Evolutionary conservation across 1,139 yeast species (phyloP).

Genomic region (Debaryomyces nepalensis): DNA sequence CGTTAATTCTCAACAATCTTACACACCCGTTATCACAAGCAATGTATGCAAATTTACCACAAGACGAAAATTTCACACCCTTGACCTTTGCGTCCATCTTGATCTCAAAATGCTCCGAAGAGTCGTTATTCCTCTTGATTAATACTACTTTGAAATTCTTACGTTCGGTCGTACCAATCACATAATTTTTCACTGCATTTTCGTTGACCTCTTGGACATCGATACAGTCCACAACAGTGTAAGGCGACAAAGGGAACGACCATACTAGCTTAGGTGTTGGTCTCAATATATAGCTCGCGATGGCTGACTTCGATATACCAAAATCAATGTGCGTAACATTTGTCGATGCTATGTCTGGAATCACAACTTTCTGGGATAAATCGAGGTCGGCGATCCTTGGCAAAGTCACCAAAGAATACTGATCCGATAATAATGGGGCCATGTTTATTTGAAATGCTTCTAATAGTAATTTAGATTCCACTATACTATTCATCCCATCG

Average conservation of each 20-base stretch:
- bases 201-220: slow-evolving; percentile 35
- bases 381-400: slow-evolving; percentile 46
- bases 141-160: slow-evolving; percentile 46
- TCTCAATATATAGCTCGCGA: slow-evolving; percentile 70
- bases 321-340: slow-evolving; percentile 48
- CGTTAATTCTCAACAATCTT: slow-evolving; percentile 32
- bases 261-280: slow-evolving; percentile 83
- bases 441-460: slow-evolving; percentile 3
- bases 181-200: slow-evolving; percentile 29
- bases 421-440: slow-evolving; percentile 36
- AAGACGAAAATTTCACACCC: slow-evolving; percentile 39
- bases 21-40: slow-evolving; percentile 50
- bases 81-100: slow-evolving; percentile 29
- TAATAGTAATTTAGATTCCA: neutral
- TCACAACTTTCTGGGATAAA: slow-evolving; percentile 34
- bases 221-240: slow-evolving; percentile 51
- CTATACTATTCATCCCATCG: slow-evolving; percentile 13
- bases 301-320: slow-evolving; percentile 77
- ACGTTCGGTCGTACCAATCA: slow-evolving; percentile 54
- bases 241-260: slow-evolving; percentile 74
- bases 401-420: slow-evolving; percentile 43
- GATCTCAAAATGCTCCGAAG: slow-evolving; percentile 19
- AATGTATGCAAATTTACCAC: slow-evolving; percentile 40
- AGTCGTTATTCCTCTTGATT: slow-evolving; percentile 33
- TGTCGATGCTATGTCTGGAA: slow-evolving; percentile 32